These are phyloP conservation scores for Musa troglodytarum DNA, from an alignment of 176 grass and related monocot genomes.

Conservation along the genomic window DNA sequence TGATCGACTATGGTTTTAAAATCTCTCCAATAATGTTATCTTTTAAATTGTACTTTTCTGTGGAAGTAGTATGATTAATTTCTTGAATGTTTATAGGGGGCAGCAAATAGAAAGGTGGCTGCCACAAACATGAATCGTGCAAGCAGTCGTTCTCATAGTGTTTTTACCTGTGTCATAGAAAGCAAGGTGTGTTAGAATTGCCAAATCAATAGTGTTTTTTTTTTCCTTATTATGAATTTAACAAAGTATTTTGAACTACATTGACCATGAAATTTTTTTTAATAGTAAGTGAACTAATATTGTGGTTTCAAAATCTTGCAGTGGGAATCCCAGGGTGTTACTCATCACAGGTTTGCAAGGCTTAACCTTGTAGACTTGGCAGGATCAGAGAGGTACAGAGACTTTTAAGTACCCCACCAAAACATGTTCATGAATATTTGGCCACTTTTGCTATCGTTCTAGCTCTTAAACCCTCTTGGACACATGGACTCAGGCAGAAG, in stretches of 20 bases:
- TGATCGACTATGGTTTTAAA: neutral
- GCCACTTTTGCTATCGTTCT: neutral
- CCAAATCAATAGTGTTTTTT: neutral
- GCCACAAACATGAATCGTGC: conserved; percentile 98
- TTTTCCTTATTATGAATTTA: conserved; percentile 14
- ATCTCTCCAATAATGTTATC: neutral
- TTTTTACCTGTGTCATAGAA: conserved; percentile 95
- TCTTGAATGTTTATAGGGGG: conserved; percentile 41
- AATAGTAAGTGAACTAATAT: neutral
- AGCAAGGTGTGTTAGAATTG: conserved; percentile 58
- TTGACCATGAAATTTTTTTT: neutral
- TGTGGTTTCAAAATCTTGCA: conserved; percentile 13
- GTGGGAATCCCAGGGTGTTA: conserved; percentile 97
- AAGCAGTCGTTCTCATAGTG: conserved; percentile 96
- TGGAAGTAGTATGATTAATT: neutral
- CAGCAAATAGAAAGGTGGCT: conserved; percentile 92
- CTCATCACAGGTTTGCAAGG: conserved; percentile 75
- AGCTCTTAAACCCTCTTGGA: neutral
- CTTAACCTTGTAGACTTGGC: conserved; percentile 98
- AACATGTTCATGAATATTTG: neutral
- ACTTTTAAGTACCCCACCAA: neutral
- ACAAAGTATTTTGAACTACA: neutral
- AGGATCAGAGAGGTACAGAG: conserved; percentile 78
- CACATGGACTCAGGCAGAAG: conserved; percentile 54
- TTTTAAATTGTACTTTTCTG: neutral